A percentile compares a stretch with the other conserved stretches of the same genome.
Conservation (phyloP, 495 filamentous ascomycete species). For the Daldinia grandis region DNA sequence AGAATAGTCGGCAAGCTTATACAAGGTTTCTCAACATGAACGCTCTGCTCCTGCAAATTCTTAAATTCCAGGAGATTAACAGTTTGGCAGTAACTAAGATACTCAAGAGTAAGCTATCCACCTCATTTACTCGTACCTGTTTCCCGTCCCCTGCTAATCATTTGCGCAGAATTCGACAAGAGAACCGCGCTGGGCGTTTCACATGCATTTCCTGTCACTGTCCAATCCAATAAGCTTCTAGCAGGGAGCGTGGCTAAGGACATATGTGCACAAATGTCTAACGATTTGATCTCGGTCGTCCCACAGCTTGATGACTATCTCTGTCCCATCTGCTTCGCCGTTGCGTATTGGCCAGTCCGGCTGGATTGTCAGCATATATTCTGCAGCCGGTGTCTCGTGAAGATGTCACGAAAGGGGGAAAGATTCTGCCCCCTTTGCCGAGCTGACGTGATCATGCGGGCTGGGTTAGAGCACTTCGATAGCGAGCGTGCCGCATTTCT, state of each 20-base stretch:
- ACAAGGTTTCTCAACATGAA: slow-evolving; percentile 71
- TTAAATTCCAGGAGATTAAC: slow-evolving; percentile 80
- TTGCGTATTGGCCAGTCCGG: slow-evolving; percentile 72
- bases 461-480: slow-evolving; percentile 70
- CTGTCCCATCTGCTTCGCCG: slow-evolving; percentile 75
- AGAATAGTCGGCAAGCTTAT: slow-evolving; percentile 64
- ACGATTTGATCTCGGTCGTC: slow-evolving; percentile 68
- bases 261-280: slow-evolving; percentile 70
- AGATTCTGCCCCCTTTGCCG: slow-evolving; percentile 73
- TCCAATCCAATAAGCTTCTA: slow-evolving; percentile 60
- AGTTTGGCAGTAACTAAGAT: slow-evolving; percentile 74
- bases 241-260: slow-evolving; percentile 68
- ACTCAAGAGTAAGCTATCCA: slow-evolving; percentile 68
- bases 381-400: slow-evolving; percentile 76
- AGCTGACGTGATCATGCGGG: slow-evolving; percentile 64
- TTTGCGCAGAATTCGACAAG: slow-evolving; percentile 77
- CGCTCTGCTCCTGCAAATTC: slow-evolving; percentile 66
- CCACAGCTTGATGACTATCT: slow-evolving; percentile 77
- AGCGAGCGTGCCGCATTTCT: slow-evolving; percentile 65
- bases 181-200: slow-evolving; percentile 71
- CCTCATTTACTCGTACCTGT: background rate
- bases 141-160: slow-evolving; percentile 8
- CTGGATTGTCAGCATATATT: slow-evolving; percentile 72
- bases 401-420: slow-evolving; percentile 69
- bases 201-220: slow-evolving; percentile 58